Conservation (phyloP, 495 filamentous ascomycete genomes). For the Annulohypoxylon stygium region DNA sequence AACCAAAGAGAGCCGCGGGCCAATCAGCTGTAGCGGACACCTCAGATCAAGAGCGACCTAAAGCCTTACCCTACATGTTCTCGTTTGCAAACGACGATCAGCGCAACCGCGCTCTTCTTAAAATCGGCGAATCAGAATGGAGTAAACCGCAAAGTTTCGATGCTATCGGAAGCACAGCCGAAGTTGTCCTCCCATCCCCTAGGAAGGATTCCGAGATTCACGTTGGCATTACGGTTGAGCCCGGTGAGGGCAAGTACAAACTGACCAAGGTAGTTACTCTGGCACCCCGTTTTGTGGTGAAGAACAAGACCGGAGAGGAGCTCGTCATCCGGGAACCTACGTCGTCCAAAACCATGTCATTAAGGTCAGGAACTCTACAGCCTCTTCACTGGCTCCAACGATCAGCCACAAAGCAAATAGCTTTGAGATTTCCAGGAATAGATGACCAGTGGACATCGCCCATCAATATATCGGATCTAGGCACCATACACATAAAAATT, state of each 20-base stretch:
- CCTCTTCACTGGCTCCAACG: conserved; percentile 90
- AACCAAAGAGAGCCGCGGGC: conserved; percentile 82
- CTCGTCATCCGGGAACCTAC: conserved; percentile 88
- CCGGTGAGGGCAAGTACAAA: conserved; percentile 97
- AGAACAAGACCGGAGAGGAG: conserved; percentile 90
- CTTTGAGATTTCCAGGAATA: conserved; percentile 91
- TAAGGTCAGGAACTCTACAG: conserved; percentile 80
- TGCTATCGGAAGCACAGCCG: conserved; percentile 92
- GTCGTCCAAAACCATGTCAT: conserved; percentile 81
- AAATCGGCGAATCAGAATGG: conserved; percentile 90
- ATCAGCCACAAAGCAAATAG: conserved; percentile 84
- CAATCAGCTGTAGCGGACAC: conserved; percentile 67
- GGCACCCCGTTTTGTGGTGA: conserved; percentile 92
- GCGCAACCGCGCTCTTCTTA: conserved; percentile 87
- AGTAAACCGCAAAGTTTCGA: conserved; percentile 98
- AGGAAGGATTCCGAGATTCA: conserved; percentile 84
- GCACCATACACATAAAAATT: conserved; percentile 91
- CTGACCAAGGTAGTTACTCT: conserved; percentile 93
- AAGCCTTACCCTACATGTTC: conserved; percentile 93
- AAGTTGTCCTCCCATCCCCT: conserved; percentile 81
- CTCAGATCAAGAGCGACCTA: conserved; percentile 62
- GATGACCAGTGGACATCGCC: conserved; percentile 99
- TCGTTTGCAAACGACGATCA: conserved; percentile 88
- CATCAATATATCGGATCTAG: conserved; percentile 95
- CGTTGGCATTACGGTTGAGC: conserved; percentile 85